These are phyloP conservation scores for Hyaloraphidium curvatum DNA, from an alignment of 192 early-diverging fungal species.

Conservation along the genomic window DNA sequence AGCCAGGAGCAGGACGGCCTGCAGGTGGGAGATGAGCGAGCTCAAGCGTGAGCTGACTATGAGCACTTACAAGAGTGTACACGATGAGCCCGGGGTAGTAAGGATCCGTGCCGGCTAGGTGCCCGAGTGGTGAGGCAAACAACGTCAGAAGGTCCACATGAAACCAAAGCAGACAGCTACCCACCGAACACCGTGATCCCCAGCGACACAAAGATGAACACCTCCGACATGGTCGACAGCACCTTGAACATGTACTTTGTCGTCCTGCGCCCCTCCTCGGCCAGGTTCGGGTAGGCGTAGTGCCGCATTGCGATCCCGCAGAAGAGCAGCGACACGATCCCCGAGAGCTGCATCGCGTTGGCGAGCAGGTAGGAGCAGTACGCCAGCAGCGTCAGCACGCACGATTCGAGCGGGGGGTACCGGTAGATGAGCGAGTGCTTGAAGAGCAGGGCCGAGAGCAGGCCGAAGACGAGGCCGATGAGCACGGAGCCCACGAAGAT, in stretches of 20 bases:
- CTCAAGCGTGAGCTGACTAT: background rate
- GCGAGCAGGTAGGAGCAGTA: slow-evolving; percentile 87
- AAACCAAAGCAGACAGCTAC: slow-evolving; percentile 3
- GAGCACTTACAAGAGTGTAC: too few relatives aligned
- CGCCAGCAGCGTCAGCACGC: slow-evolving; percentile 63
- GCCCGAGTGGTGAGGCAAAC: slow-evolving; percentile 7
- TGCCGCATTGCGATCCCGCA: slow-evolving; percentile 62
- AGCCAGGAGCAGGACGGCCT: slow-evolving; percentile 67
- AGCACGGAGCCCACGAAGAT: slow-evolving; percentile 65
- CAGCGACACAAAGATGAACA: slow-evolving; percentile 94
- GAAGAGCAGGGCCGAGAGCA: slow-evolving; percentile 60
- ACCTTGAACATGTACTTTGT: slow-evolving; percentile 84
- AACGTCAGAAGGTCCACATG: background rate
- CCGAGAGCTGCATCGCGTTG: slow-evolving; percentile 68
- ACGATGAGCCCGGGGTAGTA: too few relatives aligned
- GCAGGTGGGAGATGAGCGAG: background rate
- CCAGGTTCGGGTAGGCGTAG: slow-evolving; percentile 86
- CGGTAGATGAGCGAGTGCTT: slow-evolving; percentile 71
- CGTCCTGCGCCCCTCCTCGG: slow-evolving; percentile 47
- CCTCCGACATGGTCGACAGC: slow-evolving; percentile 81
- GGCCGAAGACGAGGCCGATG: slow-evolving; percentile 62
- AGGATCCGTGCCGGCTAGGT: background rate
- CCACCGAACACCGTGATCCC: slow-evolving; percentile 72
- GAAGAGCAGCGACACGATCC: slow-evolving; percentile 10
- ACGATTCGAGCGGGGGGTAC: slow-evolving; percentile 72